phyloP scores from a whole-genome alignment of 2,329 filamentous ascomycete genomes.

The Neoarthrinium moseri region DNA sequence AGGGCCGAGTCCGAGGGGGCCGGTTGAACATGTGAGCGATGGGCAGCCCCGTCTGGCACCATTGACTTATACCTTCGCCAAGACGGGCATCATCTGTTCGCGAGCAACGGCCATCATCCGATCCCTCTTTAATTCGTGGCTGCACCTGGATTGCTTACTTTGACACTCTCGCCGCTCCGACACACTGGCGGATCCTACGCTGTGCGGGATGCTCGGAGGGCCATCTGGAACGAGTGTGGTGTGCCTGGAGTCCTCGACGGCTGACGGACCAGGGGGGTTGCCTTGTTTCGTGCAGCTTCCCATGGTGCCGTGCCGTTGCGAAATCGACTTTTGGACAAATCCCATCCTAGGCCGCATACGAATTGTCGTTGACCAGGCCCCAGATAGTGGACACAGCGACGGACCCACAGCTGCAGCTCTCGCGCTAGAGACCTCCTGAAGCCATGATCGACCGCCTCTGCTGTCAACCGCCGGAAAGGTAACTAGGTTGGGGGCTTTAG shows the following conservation, averaged over 20 bases:
- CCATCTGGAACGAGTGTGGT: too few relatives aligned
- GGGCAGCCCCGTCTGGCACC: too few relatives aligned
- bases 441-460: constrained; percentile 1
- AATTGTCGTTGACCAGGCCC: neutral
- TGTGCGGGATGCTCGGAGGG: too few relatives aligned
- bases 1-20: too few relatives aligned
- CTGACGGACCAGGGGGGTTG: neutral
- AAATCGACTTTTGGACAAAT: constrained; percentile 7
- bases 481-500: neutral
- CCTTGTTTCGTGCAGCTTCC: neutral
- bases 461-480: neutral
- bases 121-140: too few relatives aligned
- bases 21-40: too few relatives aligned
- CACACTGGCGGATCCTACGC: too few relatives aligned
- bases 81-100: too few relatives aligned
- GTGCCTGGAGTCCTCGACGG: neutral
- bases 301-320: neutral
- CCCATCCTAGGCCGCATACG: constrained; percentile 1
- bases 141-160: too few relatives aligned
- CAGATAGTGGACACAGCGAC: neutral
- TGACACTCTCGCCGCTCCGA: too few relatives aligned
- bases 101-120: too few relatives aligned
- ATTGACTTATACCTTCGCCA: too few relatives aligned
- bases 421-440: neutral
- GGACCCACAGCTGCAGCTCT: neutral